Conservation (phyloP, 202 grass and related monocot genomes). For the Dendrocalamus latiflorus region DNA sequence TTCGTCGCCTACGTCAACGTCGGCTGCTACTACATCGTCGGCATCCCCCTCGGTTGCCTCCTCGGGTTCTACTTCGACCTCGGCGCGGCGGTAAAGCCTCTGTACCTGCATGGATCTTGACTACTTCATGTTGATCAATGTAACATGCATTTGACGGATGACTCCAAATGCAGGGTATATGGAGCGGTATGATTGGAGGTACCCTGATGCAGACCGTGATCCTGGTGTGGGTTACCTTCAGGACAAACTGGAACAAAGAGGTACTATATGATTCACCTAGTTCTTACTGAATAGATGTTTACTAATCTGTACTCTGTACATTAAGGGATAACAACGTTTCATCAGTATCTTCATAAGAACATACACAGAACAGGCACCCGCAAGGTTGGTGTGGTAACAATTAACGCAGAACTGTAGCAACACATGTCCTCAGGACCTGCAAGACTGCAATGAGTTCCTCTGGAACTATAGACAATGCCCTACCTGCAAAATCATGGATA, state of each 20-base stretch:
- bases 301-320: background rate
- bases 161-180: constrained; percentile 34
- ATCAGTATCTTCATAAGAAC: background rate
- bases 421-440: background rate
- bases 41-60: constrained; percentile 45
- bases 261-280: background rate
- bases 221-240: constrained; percentile 35
- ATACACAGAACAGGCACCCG: no score
- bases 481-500: background rate
- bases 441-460: background rate
- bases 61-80: no score
- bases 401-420: background rate
- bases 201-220: constrained; percentile 43
- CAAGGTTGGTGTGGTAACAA: background rate
- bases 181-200: constrained; percentile 48
- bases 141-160: background rate
- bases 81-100: constrained; percentile 35
- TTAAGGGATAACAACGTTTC: background rate
- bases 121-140: background rate
- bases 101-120: background rate
- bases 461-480: background rate
- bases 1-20: constrained; percentile 74
- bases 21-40: constrained; percentile 60
- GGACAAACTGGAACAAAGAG: constrained; percentile 51
- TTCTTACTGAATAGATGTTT: no score